Percentiles rank a stretch among this genome's conserved stretches.
phyloP scores from a whole-genome alignment of 192 early-diverging fungal genomes.

The Coemansia sp. region DNA sequence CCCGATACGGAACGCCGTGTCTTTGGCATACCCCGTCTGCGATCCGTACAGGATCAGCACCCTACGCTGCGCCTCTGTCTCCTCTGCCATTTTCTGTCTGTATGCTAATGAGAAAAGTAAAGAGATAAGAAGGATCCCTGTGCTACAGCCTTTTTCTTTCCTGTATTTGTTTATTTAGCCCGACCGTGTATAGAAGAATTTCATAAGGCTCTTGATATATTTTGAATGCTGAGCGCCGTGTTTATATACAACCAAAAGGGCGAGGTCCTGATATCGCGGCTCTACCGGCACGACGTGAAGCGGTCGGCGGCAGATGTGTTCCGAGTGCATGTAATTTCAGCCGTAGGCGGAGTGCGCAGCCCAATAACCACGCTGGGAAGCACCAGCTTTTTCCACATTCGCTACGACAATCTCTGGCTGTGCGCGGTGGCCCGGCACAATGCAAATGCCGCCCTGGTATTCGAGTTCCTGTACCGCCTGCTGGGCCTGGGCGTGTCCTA shows the following conservation, averaged over 20 bases:
- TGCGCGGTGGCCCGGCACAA: slow-evolving; percentile 79
- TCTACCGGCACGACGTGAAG: slow-evolving; percentile 95
- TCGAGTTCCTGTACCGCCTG: slow-evolving; percentile 75
- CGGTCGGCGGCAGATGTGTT: slow-evolving; percentile 95
- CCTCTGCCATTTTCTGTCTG: neutral
- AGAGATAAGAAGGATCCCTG: too few species aligned
- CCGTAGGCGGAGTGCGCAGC: slow-evolving; percentile 65
- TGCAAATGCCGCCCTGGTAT: slow-evolving; percentile 75
- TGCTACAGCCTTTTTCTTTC: too few species aligned
- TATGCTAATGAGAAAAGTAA: neutral
- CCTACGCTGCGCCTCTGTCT: slow-evolving; percentile 17
- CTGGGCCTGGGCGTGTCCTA: slow-evolving; percentile 72
- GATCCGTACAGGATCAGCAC: slow-evolving; percentile 85
- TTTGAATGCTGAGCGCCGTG: slow-evolving; percentile 95
- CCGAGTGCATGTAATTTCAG: slow-evolving; percentile 93
- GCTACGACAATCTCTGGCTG: slow-evolving; percentile 94
- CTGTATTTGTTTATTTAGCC: neutral
- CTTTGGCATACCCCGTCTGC: slow-evolving; percentile 91
- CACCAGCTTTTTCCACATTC: slow-evolving; percentile 93
- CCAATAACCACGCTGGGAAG: slow-evolving; percentile 90
- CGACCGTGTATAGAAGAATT: too few species aligned
- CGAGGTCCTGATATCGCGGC: slow-evolving; percentile 93
- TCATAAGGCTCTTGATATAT: too few species aligned
- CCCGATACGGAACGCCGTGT: slow-evolving; percentile 78
- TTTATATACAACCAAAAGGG: slow-evolving; percentile 99